Conservation (phyloP, 2,329 filamentous ascomycete species). For the Cladosporium sp. region DNA sequence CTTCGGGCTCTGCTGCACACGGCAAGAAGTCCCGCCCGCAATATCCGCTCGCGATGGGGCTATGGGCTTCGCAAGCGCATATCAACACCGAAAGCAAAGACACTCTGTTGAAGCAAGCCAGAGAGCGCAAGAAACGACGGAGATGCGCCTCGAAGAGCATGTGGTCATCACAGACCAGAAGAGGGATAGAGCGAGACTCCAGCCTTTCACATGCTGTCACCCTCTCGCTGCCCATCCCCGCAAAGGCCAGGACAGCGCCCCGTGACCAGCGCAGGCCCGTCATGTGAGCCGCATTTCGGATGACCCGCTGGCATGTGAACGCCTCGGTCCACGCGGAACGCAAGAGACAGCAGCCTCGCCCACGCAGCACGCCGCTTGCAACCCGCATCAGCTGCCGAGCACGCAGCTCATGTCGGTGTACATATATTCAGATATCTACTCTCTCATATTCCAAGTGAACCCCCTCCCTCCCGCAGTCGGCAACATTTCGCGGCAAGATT, state of each 20-base stretch:
- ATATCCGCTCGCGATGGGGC: not conserved
- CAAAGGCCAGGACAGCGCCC: not conserved
- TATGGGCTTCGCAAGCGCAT: not conserved
- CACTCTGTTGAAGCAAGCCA: not conserved
- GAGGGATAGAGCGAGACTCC: slow-evolving; percentile 5
- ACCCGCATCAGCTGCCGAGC: not conserved
- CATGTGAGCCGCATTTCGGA: slow-evolving; percentile 8
- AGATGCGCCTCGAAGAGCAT: not conserved
- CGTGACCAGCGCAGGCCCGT: slow-evolving; percentile 4
- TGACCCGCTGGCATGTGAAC: slow-evolving; percentile 3
- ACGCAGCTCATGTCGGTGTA: not conserved
- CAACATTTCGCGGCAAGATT: no score
- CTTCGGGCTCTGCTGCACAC: not conserved
- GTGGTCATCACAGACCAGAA: slow-evolving; percentile 2
- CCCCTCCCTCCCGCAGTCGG: not conserved
- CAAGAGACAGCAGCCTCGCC: not conserved
- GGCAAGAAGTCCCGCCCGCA: slow-evolving; percentile 3
- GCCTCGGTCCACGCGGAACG: slow-evolving; percentile 4
- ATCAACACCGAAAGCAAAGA: not conserved
- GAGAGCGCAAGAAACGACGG: no score
- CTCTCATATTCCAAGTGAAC: not conserved
- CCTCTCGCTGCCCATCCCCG: not conserved
- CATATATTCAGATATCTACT: not conserved
- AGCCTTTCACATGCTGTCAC: slow-evolving; percentile 8
- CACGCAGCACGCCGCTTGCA: not conserved